phyloP scores from a whole-genome alignment of 192 early-diverging fungal genomes.

The Thamnidium elegans region DNA sequence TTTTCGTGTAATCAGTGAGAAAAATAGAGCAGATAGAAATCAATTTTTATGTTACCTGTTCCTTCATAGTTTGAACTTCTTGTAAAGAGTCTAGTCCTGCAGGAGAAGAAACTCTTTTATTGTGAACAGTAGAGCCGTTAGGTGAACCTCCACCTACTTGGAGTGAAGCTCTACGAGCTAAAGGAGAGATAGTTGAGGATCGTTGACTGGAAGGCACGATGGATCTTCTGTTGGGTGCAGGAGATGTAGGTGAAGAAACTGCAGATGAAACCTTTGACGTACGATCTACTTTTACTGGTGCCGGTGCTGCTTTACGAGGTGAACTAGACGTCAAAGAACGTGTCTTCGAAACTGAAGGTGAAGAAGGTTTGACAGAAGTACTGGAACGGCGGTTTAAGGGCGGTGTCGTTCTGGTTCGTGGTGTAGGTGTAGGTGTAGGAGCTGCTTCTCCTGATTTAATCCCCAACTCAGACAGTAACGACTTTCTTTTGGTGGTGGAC shows the following conservation, averaged over 20 bases:
- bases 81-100: not conserved
- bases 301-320: not conserved
- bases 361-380: not conserved
- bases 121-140: not conserved
- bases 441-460: not conserved
- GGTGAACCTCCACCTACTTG: not conserved
- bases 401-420: constrained; percentile 5
- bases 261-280: not conserved
- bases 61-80: constrained; percentile 8
- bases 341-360: constrained; percentile 7
- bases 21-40: not conserved
- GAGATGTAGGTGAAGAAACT: not conserved
- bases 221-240: constrained; percentile 5
- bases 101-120: constrained; percentile 1
- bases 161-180: constrained; percentile 4
- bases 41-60: not conserved
- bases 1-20: not conserved
- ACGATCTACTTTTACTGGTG: not conserved
- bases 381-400: constrained; percentile 2
- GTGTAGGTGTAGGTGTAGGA: not conserved
- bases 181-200: not conserved
- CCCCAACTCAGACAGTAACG: constrained; percentile 2
- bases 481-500: constrained; percentile 4
- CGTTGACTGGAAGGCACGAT: constrained; percentile 4
- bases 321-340: not conserved